Base-by-base conservation (phyloP, 805 yeast genomes). In the Candida ovalis region DNA sequence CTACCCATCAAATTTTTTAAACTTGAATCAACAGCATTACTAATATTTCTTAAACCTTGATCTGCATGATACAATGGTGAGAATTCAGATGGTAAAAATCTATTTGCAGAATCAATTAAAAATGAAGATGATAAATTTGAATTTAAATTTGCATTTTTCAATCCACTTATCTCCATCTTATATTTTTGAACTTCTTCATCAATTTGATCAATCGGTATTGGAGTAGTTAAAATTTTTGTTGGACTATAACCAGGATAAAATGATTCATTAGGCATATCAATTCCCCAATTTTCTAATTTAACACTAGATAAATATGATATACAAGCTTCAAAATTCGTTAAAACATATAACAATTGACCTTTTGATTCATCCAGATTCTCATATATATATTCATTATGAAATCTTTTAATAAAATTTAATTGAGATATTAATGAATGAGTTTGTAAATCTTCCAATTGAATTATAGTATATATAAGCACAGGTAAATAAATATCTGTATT, bases 281-380 rank as follows among this genome's bases (percentile, higher is more conserved):
- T 48, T 25, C 57, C 57, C 30, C 68, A 49, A 49, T 68, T 65
- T n/a, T 59, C 64, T 8, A 61, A 28, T 0, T 66, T 66, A 4
- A 66, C 70, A 40, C 66, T 64, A 3, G 64, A 55, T 19, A 68
- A 44, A 43, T 68, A 68, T 6, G 69, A 61, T 13, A 68, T 47
- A 28, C 69, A 59, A 4, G 73, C 73, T 49, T 68, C 72, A 44
- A 66, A 58, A 44, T 68, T 68, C 1, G 73, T 68, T 40, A 64
- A 51, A 17, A 66, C 68, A 44, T 68, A 68, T 17, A 67, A 48
- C 30, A 68, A 46, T 41, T 63, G 64, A 4, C 71, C 70, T 22
- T 47, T 58, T 40, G 65, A 69, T n/a, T 56, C 58, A 43, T 62
- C 60, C 32, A 48, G 44, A 12, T 55, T 52, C 22, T 59, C 66